Base-by-base conservation (phyloP, 1,284 basidiomycete species). In the Cystobasidiaceae sp. region DNA sequence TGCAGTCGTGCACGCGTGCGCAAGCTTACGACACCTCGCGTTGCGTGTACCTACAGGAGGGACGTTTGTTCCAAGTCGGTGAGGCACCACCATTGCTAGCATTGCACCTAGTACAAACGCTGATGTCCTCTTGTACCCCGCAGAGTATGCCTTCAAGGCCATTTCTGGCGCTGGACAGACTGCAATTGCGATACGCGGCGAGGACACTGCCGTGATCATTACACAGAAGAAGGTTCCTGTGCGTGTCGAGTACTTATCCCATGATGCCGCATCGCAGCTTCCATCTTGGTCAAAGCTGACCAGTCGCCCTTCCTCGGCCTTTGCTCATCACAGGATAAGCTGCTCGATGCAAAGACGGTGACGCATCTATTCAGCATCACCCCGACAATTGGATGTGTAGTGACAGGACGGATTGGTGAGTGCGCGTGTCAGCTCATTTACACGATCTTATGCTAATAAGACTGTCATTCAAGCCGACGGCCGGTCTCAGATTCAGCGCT, bases 111-210 rank as follows among this genome's bases (percentile, higher is more conserved):
- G 7, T 6, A 13, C 19, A 11, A 43, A 5, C 28, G 43, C 39
- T 23, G 37, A 59, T 30, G n/a, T 64, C 60, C 30, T 25, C 63
- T 44, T 69, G 71, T 48, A 4, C 69, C 66, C 27, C 7, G 66
- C 70, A 96, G 93, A 97, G 80, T 98, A 98, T 83, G 96, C 96
- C 21, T 98, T 98, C 86, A 99, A 98, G 79, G 96, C 96, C 51
- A 97, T 98, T 78, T 90, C 90, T 68, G 89, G 91, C 57, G 93
- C 93, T 2, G 94, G 93, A 1, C 90, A 97, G 74, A 98, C 96
- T 2, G 86, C 93, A 5, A 84, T 99, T 57, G 85, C 93, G 15
- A 87, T 98, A 60, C 81, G 94, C 71, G 96, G 96, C 23, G 90
- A 90, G 78, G 93, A 98, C 75, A 93, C 91, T 2, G 84, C 87